Evolutionary conservation across 495 filamentous ascomycete genomes (phyloP), one percentile per base, ranked within the genome.

Genomic region (Echria macrotheca): DNA sequence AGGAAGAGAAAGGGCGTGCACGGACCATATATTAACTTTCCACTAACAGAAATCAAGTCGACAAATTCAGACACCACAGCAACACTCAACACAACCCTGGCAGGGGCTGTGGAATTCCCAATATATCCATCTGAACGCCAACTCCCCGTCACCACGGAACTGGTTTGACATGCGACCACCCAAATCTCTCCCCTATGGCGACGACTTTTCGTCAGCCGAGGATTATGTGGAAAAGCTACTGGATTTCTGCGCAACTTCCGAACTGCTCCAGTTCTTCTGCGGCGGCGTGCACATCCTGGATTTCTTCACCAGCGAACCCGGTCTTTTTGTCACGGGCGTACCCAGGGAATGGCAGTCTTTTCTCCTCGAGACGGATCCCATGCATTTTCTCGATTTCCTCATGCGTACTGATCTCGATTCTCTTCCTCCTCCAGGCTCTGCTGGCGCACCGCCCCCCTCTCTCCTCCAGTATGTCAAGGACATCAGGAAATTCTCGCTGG

Each of bases 271-370:
- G 56, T 85, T 83, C 35, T 74, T 97, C 42, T 95, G 89, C 61
- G 94, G 93, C 44, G 90, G 91, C 26, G 85, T 97, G 2, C 93
- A 98, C 63, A 89, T 98, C 47, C 75, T 96, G 40, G 93, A 97
- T 59, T 97, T 98, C 68, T 85, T 96, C 67, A 96, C 89, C n/a
- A 78, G 79, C 40, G 80, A 89, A 15, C 86, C 86, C 14, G 71
- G 70, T 62, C 71, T 96, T 0, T 96, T 95, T 62, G 75, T 80
- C 32, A 68, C 73, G 3, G 72, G 88, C 1, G 68, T 98, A 10
- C 89, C 89, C 1, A 58, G 78, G 58, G 79, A 86, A 57, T 98
- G 93, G 93, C 78, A 84, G 45, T 50, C 70, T 2, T 97, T 86
- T 71, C 84, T 97, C 48, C 64, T 84, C 25, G 56, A 74, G 35